Base-by-base conservation (phyloP, 768 basidiomycete genomes). In the Tulasnella sp. region DNA sequence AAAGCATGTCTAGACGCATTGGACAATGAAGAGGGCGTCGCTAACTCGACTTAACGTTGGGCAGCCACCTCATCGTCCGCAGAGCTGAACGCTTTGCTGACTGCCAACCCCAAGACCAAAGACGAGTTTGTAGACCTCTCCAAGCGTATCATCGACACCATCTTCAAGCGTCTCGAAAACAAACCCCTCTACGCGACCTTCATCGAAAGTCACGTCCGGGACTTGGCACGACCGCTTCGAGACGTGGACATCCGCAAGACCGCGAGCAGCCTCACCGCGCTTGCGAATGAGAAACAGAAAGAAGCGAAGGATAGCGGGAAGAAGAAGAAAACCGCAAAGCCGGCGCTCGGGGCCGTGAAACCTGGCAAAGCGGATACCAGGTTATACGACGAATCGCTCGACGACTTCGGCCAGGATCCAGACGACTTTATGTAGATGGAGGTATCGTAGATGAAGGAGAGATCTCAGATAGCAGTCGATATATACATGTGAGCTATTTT, bases 201-300 rank as follows among this genome's bases (percentile, higher is more conserved):
- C 66, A 78, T 92, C 59, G 93, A 97, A 67, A 80, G 88, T 64
- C 84, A 93, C 64, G 82, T 82, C 17, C 83, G 85, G 48, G 83
- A 84, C 52, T 73, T 96, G 15, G 84, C 86, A 0, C 72, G 75
- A 61, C 82, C 90, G 4, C 77, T 98, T 56, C 87, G 84, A 67
- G 92, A 97, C 63, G 83, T 92, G 53, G 95, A 99, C 66, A 84
- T 92, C 26, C 80, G 93, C 63, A 97, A 97, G 69, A 88, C 82
- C 0, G 88, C 91, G 0, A 86, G 83, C 51, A 83, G 77, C 3
- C 74, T 99, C 56, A 90, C 88, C 15, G 85, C 88, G 2, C 76
- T 98, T 4, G 87, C 92, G 51, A 97, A 95, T 67, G 91, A 94
- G 75, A 99, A 98, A 75, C 89, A 94, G 74, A 88, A 83, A 73